These are phyloP conservation scores for Groenewaldozyma sp. DNA, from an alignment of 1,139 yeast species.

Conservation along the genomic window DNA sequence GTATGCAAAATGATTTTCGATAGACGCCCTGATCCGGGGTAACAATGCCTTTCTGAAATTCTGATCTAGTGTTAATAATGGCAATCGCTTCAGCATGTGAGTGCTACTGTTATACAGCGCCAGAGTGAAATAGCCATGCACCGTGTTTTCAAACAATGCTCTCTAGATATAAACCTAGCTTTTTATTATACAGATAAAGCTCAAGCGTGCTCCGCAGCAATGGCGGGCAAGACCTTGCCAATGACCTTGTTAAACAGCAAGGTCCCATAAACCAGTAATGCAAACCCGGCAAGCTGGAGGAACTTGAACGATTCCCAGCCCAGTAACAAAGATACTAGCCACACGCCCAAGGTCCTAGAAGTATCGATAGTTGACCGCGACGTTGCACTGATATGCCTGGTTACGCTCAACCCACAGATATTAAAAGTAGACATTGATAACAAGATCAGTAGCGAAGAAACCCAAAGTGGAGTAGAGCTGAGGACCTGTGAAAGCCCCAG, in stretches of 20 bases:
- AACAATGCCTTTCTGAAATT: too few relatives aligned
- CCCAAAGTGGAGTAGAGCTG: slow-evolving; percentile 32
- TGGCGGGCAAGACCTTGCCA: slow-evolving; percentile 4
- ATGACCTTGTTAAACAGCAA: slow-evolving; percentile 65
- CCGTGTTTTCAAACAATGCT: too few relatives aligned
- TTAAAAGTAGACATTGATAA: slow-evolving; percentile 64
- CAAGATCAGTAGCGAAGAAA: slow-evolving; percentile 58
- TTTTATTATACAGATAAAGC: too few relatives aligned
- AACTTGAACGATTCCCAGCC: slow-evolving; percentile 70
- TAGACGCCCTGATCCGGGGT: too few relatives aligned
- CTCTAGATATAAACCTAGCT: too few relatives aligned
- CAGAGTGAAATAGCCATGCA: too few relatives aligned
- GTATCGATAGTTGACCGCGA: slow-evolving; percentile 75
- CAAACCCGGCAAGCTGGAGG: slow-evolving; percentile 59
- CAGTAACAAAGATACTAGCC: slow-evolving; percentile 62
- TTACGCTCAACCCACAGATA: slow-evolving; percentile 63
- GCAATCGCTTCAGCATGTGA: too few relatives aligned
- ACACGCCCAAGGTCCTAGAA: slow-evolving; percentile 64
- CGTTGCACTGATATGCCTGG: slow-evolving; percentile 61
- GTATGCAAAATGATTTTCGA: too few relatives aligned
- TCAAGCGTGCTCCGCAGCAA: too few relatives aligned
- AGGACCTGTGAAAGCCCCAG: slow-evolving; percentile 46
- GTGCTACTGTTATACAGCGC: too few relatives aligned
- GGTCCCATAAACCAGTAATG: slow-evolving; percentile 60
- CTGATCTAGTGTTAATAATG: too few relatives aligned